These are phyloP conservation scores for Erythrophleum ivorense DNA, from an alignment of 331 rosid species.

Conservation along the genomic window DNA sequence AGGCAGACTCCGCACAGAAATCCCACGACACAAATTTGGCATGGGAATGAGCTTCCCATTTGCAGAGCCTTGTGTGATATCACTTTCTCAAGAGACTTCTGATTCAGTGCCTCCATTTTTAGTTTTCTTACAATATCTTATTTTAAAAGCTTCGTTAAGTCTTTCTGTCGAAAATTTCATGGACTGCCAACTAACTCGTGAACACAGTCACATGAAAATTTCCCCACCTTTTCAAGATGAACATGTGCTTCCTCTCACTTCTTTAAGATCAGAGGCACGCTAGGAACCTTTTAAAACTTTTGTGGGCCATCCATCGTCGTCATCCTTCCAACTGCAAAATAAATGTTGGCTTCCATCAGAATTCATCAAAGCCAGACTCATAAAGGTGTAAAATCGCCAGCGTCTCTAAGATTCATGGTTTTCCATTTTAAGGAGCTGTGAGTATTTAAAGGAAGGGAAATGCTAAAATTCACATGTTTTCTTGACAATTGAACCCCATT, in stretches of 20 bases:
- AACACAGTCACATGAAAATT: neutral
- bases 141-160: neutral
- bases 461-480: neutral
- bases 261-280: too few relatives aligned
- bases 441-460: neutral
- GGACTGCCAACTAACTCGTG: neutral
- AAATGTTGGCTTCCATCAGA: neutral
- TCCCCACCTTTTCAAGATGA: neutral
- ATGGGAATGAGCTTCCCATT: slow-evolving; percentile 59
- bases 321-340: neutral
- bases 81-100: slow-evolving; percentile 18
- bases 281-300: too few relatives aligned
- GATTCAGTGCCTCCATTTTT: slow-evolving; percentile 17
- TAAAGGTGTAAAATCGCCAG: neutral
- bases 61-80: slow-evolving; percentile 48
- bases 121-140: neutral
- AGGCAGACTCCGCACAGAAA: slow-evolving; percentile 88
- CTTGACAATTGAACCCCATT: neutral
- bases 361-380: neutral
- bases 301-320: neutral
- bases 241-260: neutral
- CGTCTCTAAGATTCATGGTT: neutral
- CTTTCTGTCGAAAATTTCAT: too few relatives aligned
- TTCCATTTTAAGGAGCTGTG: neutral
- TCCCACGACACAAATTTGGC: slow-evolving; percentile 91